These are phyloP conservation scores for Talaromyces sp. DNA, from an alignment of 2,329 filamentous ascomycete genomes.

Conservation along the genomic window DNA sequence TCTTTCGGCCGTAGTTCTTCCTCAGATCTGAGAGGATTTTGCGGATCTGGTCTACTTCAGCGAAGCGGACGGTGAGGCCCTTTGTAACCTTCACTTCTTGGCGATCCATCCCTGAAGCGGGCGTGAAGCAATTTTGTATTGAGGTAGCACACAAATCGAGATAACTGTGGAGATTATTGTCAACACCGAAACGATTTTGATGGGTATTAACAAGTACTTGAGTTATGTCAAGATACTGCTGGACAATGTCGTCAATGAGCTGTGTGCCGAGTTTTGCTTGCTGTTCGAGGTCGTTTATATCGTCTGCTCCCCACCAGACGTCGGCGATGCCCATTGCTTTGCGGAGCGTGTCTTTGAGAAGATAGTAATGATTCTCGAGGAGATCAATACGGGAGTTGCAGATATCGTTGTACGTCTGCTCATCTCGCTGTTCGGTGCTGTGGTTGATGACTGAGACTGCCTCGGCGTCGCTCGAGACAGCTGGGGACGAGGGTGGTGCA, in stretches of 20 bases:
- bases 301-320: constrained; percentile 6
- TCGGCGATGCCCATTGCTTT: neutral
- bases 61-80: neutral
- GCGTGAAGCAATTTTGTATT: neutral
- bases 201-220: neutral
- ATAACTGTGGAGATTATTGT: neutral
- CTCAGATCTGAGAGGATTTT: neutral
- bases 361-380: neutral
- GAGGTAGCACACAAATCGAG: neutral
- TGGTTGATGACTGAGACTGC: neutral
- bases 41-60: neutral
- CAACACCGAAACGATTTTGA: neutral
- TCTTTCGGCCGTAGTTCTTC: neutral
- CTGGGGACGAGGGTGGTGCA: neutral
- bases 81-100: neutral
- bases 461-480: neutral
- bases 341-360: neutral
- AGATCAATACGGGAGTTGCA: neutral
- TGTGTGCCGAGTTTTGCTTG: neutral
- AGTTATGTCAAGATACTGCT: neutral
- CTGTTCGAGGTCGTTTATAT: neutral
- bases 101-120: neutral
- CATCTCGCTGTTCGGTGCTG: constrained; percentile 1
- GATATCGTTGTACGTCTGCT: neutral
- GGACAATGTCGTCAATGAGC: neutral